Conservation (phyloP, 495 filamentous ascomycete species). For the Aspergillus asperescens region DNA sequence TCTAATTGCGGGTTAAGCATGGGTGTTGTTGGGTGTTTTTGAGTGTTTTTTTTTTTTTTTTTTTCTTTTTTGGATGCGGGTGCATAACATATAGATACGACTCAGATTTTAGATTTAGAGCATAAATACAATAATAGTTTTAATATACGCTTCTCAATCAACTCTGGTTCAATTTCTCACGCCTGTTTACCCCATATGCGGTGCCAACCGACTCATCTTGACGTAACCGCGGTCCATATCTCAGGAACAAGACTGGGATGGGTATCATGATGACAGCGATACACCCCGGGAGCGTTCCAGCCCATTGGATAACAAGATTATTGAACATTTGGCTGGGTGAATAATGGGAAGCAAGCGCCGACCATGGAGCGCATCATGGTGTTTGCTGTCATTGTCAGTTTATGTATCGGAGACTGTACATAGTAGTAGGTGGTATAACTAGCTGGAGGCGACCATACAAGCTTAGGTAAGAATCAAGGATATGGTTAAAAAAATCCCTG, state of each 20-base stretch:
- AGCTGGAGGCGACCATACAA: conserved; percentile 47
- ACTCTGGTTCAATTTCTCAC: too few relatives aligned
- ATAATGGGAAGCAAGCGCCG: conserved; percentile 75
- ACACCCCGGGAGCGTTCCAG: conserved; percentile 67
- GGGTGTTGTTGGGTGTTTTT: too few relatives aligned
- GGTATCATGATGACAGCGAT: conserved; percentile 66
- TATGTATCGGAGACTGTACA: conserved; percentile 75
- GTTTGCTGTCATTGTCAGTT: conserved; percentile 81
- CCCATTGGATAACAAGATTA: conserved; percentile 70
- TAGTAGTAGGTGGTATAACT: not conserved
- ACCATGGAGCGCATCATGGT: conserved; percentile 75
- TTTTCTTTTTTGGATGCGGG: too few relatives aligned
- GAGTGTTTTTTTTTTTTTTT: too few relatives aligned
- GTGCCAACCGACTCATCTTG: conserved; percentile 27
- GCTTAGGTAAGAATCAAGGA: conserved; percentile 45
- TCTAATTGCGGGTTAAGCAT: too few relatives aligned
- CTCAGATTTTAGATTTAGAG: too few relatives aligned
- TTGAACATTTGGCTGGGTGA: conserved; percentile 74
- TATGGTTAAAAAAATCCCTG: conserved; percentile 34
- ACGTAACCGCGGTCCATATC: conserved; percentile 31
- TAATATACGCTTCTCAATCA: too few relatives aligned
- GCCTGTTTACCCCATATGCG: conserved; percentile 8
- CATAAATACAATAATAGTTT: too few relatives aligned
- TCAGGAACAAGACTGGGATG: conserved; percentile 50
- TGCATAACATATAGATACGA: too few relatives aligned